A percentile compares a stretch with the other conserved stretches of the same genome.
phyloP scores from a whole-genome alignment of 495 filamentous ascomycete species.

The Delitschia confertaspora region DNA sequence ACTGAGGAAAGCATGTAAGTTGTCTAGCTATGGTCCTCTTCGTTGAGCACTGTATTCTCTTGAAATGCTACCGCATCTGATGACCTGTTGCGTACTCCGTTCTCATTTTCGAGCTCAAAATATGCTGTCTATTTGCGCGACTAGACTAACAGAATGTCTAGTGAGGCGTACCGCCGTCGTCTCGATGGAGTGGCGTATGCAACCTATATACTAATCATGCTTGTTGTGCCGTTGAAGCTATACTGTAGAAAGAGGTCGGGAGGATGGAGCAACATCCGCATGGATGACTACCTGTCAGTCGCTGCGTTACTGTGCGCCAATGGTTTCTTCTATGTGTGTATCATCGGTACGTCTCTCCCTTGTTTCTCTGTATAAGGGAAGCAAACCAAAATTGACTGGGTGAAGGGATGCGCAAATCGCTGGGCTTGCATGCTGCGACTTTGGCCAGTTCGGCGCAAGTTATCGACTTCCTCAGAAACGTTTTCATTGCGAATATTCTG shows the following conservation, averaged over 20 bases:
- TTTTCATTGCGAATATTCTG: constrained; percentile 20
- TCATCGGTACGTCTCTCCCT: constrained; percentile 3
- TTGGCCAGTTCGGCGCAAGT: not conserved
- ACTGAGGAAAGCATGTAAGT: no score
- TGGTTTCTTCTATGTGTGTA: constrained; percentile 10
- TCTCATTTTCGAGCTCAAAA: no score
- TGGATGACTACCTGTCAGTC: constrained; percentile 19
- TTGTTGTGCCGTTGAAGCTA: constrained; percentile 11
- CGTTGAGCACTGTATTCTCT: no score
- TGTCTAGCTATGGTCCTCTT: no score
- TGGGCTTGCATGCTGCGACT: constrained; percentile 2
- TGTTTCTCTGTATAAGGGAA: not conserved
- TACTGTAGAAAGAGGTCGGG: constrained; percentile 9
- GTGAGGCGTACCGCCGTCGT: constrained; percentile 2
- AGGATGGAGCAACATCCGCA: constrained; percentile 10
- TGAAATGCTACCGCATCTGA: no score
- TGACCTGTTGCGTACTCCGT: no score
- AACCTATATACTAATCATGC: constrained; percentile 9
- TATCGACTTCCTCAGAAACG: constrained; percentile 6
- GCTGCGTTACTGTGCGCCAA: constrained; percentile 10
- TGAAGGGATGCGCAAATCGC: constrained; percentile 1
- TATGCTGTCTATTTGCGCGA: no score
- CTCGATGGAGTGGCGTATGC: constrained; percentile 10
- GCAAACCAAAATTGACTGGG: no score
- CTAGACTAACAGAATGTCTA: no score